A percentile compares a stretch with the other conserved stretches of the same genome.
Conservation (phyloP, 441 rosid species). For the Adansonia rubrostipa region DNA sequence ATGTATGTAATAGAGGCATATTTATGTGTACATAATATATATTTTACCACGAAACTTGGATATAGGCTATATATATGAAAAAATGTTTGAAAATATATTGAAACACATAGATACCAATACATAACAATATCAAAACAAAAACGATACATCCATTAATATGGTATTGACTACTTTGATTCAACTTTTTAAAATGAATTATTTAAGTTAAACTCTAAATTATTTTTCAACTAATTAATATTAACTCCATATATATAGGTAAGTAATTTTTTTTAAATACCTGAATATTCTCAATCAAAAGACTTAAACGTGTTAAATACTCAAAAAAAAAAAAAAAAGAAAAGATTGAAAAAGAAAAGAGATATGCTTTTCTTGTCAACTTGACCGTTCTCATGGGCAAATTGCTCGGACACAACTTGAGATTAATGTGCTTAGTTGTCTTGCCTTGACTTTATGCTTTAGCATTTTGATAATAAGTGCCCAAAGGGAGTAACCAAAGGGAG, state of each 20-base stretch:
- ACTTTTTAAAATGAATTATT: too few relatives aligned
- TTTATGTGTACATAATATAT: too few relatives aligned
- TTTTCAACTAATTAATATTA: too few relatives aligned
- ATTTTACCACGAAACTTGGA: too few relatives aligned
- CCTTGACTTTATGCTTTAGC: constrained; percentile 4
- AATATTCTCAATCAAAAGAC: not conserved
- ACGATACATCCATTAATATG: too few relatives aligned
- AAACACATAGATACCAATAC: too few relatives aligned
- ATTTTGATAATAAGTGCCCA: not conserved
- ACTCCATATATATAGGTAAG: not conserved
- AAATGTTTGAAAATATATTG: too few relatives aligned
- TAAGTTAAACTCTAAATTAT: too few relatives aligned
- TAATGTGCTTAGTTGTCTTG: constrained; percentile 15
- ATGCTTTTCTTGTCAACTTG: not conserved
- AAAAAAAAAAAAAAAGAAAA: not conserved
- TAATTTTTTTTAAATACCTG: not conserved
- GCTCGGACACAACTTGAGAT: not conserved
- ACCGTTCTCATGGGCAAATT: not conserved
- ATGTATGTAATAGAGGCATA: too few relatives aligned
- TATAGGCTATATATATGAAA: too few relatives aligned
- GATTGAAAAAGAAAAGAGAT: not conserved
- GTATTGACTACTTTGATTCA: too few relatives aligned
- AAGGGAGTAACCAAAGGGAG: not conserved
- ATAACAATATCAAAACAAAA: too few relatives aligned
- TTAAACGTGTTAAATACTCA: not conserved